Evolutionary conservation across 2,329 filamentous ascomycete species (phyloP).

Genomic region (Didymella exigua): DNA sequence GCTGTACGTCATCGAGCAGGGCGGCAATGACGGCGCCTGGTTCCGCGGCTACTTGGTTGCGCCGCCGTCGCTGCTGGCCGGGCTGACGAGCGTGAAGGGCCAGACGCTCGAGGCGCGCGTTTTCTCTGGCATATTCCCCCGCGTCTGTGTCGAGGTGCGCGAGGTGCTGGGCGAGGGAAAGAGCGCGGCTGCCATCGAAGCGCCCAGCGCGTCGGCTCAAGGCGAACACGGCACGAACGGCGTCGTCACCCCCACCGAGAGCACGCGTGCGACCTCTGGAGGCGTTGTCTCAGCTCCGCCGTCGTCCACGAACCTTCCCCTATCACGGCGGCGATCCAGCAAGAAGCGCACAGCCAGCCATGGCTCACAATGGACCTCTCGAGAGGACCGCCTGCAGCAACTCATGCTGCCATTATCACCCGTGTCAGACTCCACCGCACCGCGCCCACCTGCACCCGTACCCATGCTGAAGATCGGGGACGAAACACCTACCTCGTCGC

Average conservation of each 20-base stretch:
- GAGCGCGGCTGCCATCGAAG: conserved; percentile 22
- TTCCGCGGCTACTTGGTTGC: conserved; percentile 94
- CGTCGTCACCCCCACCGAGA: conserved; percentile 47
- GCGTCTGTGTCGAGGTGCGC: conserved; percentile 91
- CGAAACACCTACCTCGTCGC: conserved; percentile 86
- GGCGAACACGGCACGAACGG: conserved; percentile 42
- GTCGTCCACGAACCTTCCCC: conserved; percentile 31
- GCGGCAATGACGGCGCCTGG: conserved; percentile 83
- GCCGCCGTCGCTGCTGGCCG: conserved; percentile 88
- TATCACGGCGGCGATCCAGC: conserved; percentile 38
- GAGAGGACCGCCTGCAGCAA: conserved; percentile 48
- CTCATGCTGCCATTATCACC: conserved; percentile 48
- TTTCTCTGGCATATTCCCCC: conserved; percentile 97
- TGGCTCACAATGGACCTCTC: conserved; percentile 47
- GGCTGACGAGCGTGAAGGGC: conserved; percentile 86
- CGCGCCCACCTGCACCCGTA: conserved; percentile 87
- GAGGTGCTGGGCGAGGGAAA: conserved; percentile 76
- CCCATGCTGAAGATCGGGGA: conserved; percentile 98
- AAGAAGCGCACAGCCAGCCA: conserved; percentile 44
- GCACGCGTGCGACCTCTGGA: conserved; percentile 41
- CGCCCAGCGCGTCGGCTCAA: conserved; percentile 22
- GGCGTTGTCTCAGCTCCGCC: conserved; percentile 35
- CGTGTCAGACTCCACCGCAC: conserved; percentile 64
- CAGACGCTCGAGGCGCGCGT: conserved; percentile 94
- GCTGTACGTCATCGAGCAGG: conserved; percentile 97